A percentile compares a stretch with the other conserved stretches of the same genome.
These are phyloP conservation scores for Baorangia bicolor DNA, from an alignment of 768 basidiomycete species.

Conservation along the genomic window DNA sequence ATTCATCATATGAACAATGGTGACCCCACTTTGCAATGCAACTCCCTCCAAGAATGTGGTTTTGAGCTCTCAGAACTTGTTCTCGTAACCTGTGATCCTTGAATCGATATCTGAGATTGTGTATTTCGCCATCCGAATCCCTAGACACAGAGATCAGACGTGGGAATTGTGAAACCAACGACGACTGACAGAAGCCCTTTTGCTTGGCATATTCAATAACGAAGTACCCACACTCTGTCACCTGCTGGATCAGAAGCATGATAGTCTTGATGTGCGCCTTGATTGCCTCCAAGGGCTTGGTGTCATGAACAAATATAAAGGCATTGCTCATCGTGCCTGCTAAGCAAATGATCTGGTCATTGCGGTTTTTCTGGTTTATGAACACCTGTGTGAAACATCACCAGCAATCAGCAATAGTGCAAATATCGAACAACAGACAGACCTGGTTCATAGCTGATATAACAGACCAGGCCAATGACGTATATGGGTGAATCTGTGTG, in stretches of 20 bases:
- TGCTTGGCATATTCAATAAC: neutral
- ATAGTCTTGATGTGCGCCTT: neutral
- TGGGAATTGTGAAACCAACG: too few species aligned
- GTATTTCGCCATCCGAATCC: too few species aligned
- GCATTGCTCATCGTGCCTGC: neutral
- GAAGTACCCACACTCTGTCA: constrained; percentile 5
- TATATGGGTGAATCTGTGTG: constrained; percentile 4
- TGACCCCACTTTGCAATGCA: too few species aligned
- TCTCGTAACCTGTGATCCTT: neutral
- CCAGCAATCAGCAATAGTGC: neutral
- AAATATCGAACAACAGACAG: neutral
- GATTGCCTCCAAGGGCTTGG: neutral
- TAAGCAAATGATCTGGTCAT: neutral
- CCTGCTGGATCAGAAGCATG: neutral
- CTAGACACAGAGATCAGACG: too few species aligned
- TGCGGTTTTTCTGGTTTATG: neutral
- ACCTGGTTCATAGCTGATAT: too few species aligned
- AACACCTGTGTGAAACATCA: constrained; percentile 1
- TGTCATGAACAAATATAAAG: neutral
- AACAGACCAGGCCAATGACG: constrained; percentile 3
- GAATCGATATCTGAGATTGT: neutral
- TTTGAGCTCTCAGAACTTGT: neutral
- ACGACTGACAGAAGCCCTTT: neutral
- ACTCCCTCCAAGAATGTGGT: neutral
- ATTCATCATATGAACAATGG: too few species aligned